phyloP scores from a whole-genome alignment of 495 filamentous ascomycete species.

The Aspergillus carlsbadensis region DNA sequence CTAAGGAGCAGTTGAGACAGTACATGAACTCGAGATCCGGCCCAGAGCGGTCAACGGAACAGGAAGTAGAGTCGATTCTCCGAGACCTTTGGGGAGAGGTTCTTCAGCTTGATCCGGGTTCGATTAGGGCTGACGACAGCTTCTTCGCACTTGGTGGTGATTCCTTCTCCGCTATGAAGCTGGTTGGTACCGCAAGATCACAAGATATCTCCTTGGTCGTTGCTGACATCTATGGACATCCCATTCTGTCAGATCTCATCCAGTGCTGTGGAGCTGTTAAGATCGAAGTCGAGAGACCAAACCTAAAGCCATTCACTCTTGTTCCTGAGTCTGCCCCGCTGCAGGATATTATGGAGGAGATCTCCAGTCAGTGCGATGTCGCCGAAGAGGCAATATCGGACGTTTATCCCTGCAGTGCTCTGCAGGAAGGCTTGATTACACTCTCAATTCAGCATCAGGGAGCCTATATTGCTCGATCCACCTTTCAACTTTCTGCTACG shows the following conservation, averaged over 20 bases:
- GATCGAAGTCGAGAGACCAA: constrained; percentile 5
- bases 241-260: constrained; percentile 49
- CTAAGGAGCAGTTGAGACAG: constrained; percentile 39
- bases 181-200: constrained; percentile 47
- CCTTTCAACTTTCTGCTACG: constrained; percentile 41
- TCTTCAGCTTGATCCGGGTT: constrained; percentile 40
- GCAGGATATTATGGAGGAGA: constrained; percentile 41
- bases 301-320: constrained; percentile 45
- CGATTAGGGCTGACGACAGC: constrained; percentile 44
- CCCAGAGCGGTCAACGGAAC: constrained; percentile 22
- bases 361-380: constrained; percentile 43
- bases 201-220: constrained; percentile 48
- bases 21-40: constrained; percentile 38
- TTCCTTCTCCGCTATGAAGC: constrained; percentile 56
- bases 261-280: constrained; percentile 24
- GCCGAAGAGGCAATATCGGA: constrained; percentile 44
- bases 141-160: constrained; percentile 58
- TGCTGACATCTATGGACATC: constrained; percentile 48
- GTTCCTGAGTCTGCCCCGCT: constrained; percentile 28
- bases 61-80: constrained; percentile 33
- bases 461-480: constrained; percentile 51
- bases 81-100: constrained; percentile 24
- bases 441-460: constrained; percentile 54
- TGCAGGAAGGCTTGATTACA: constrained; percentile 69
- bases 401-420: constrained; percentile 66